Percentiles rank a stretch among this genome's conserved stretches.
Conservation (phyloP, 2,329 filamentous ascomycete genomes). For the Colletotrichum endophyticum region DNA sequence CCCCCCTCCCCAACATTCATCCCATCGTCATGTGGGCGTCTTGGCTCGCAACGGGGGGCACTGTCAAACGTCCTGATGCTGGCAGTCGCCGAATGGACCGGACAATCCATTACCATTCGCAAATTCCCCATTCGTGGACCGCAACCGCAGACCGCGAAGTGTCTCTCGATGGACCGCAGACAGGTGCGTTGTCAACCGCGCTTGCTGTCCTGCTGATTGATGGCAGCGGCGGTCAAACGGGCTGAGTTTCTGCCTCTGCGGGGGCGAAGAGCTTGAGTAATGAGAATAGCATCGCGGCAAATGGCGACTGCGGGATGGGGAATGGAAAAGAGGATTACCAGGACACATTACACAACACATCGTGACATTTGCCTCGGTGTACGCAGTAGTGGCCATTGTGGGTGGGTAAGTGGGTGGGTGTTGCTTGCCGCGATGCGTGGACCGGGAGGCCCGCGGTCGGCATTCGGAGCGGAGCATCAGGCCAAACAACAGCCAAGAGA, state of each 20-base stretch:
- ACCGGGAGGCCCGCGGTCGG: neutral
- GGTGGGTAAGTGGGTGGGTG: neutral
- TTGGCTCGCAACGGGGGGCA: neutral
- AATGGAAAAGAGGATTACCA: neutral
- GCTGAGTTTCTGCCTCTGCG: neutral
- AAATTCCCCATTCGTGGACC: constrained; percentile 21
- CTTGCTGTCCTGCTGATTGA: neutral
- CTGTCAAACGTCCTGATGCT: neutral
- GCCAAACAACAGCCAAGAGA: neutral
- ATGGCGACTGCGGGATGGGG: neutral
- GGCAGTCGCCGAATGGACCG: neutral
- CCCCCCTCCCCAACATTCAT: neutral
- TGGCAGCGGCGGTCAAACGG: neutral
- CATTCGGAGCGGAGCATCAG: neutral
- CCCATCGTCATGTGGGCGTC: constrained; percentile 13
- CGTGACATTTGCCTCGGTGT: neutral
- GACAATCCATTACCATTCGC: constrained; percentile 16
- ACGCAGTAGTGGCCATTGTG: neutral
- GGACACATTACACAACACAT: neutral
- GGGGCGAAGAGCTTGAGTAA: neutral
- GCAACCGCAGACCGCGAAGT: neutral
- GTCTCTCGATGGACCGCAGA: neutral
- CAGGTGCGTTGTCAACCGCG: neutral
- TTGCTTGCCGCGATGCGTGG: neutral
- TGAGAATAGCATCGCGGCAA: neutral